Conservation (phyloP, 805 yeast genomes). For the Wickerhamomyces subpelliculosus region DNA sequence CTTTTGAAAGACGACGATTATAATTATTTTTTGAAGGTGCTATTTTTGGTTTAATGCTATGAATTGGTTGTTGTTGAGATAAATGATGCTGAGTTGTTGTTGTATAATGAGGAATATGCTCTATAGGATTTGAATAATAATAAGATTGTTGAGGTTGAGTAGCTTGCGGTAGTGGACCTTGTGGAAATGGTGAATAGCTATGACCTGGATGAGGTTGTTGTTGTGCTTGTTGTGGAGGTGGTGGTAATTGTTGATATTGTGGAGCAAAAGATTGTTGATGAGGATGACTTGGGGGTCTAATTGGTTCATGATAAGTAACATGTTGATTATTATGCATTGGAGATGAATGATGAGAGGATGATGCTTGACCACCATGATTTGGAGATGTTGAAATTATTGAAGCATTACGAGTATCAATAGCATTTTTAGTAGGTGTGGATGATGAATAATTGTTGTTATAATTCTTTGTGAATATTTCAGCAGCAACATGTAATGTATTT, state of each 20-base stretch:
- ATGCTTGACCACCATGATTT: too few relatives aligned
- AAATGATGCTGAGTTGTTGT: background rate
- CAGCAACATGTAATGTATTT: conserved; percentile 1
- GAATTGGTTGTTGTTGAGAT: background rate
- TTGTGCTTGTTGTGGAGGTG: background rate
- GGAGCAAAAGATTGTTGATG: too few relatives aligned
- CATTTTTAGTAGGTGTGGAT: background rate
- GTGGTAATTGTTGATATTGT: background rate
- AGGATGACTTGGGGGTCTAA: background rate
- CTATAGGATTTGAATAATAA: background rate
- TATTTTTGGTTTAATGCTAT: background rate
- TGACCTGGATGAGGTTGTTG: background rate
- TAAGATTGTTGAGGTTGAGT: background rate
- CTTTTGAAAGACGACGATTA: background rate
- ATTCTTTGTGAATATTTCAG: conserved; percentile 2
- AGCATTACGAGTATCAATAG: too few relatives aligned
- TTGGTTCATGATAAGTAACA: background rate
- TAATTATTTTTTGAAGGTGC: too few relatives aligned
- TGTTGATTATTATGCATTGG: background rate
- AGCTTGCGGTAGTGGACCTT: background rate
- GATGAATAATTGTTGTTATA: background rate
- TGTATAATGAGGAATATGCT: background rate
- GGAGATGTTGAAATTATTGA: too few relatives aligned
- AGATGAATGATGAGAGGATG: background rate
- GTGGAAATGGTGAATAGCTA: background rate